A percentile compares a stretch with the other conserved stretches of the same genome.
phyloP scores from a whole-genome alignment of 1,284 basidiomycete genomes.

The Exobasidium rhododendri region DNA sequence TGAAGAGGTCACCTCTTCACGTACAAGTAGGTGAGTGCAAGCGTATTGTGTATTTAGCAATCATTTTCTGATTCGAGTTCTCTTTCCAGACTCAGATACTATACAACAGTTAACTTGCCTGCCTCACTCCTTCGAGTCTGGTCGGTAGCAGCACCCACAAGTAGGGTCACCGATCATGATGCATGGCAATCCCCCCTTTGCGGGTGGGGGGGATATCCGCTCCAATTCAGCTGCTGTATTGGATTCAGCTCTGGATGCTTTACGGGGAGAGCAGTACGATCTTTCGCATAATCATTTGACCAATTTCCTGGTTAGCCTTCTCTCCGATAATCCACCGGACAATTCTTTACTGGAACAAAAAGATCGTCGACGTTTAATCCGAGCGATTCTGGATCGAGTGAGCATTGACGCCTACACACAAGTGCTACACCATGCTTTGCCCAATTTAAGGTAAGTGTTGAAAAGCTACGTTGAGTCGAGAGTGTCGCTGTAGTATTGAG shows the following conservation, averaged over 20 bases:
- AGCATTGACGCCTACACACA: constrained; percentile 46
- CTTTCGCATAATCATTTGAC: constrained; percentile 69
- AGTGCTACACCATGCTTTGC: constrained; percentile 46
- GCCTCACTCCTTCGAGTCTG: neutral
- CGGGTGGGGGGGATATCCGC: neutral
- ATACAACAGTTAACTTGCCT: neutral
- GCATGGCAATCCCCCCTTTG: constrained; percentile 32
- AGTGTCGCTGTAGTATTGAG: constrained; percentile 1
- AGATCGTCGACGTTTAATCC: constrained; percentile 41
- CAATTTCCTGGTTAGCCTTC: constrained; percentile 64
- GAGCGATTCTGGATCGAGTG: constrained; percentile 45
- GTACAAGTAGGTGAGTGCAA: no score
- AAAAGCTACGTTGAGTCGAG: neutral
- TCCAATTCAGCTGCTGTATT: constrained; percentile 21
- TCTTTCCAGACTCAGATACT: neutral
- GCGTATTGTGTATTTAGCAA: no score
- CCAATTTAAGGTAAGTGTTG: constrained; percentile 34
- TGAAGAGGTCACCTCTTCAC: no score
- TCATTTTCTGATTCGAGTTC: no score
- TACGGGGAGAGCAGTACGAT: constrained; percentile 63
- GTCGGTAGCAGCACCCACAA: neutral
- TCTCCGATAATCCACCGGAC: constrained; percentile 34
- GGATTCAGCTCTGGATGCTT: constrained; percentile 68
- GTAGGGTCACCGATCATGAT: constrained; percentile 18
- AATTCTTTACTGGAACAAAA: constrained; percentile 35